These are phyloP conservation scores for Phanerochaete carnosa DNA, from an alignment of 768 basidiomycete species.

Conservation along the genomic window DNA sequence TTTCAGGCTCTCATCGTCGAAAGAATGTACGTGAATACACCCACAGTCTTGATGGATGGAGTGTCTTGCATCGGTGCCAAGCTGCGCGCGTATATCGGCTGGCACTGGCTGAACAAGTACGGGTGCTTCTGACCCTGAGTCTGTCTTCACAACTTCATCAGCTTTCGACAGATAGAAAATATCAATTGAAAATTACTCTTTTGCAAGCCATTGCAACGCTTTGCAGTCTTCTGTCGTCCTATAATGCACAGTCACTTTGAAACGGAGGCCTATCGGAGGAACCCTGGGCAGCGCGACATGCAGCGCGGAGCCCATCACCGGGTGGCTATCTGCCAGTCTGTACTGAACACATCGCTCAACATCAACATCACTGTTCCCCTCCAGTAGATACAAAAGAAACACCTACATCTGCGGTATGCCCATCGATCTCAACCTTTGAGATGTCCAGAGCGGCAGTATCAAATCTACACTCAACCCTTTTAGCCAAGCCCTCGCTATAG, in stretches of 20 bases:
- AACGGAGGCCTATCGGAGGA: slow-evolving; percentile 36
- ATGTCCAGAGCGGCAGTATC: slow-evolving; percentile 76
- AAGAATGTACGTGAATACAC: slow-evolving; percentile 14
- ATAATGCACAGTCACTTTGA: slow-evolving; percentile 58
- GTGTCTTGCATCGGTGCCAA: slow-evolving; percentile 86
- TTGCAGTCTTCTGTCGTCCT: slow-evolving; percentile 69
- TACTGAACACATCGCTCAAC: slow-evolving; percentile 36
- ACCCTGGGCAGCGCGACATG: slow-evolving; percentile 48
- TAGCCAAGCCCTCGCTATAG: background rate
- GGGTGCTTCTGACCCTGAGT: slow-evolving; percentile 84
- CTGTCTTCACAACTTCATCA: slow-evolving; percentile 36
- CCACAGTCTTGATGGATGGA: slow-evolving; percentile 80
- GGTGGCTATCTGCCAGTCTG: slow-evolving; percentile 52
- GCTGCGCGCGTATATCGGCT: slow-evolving; percentile 85
- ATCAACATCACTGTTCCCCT: background rate
- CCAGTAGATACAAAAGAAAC: background rate
- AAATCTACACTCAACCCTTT: slow-evolving; percentile 35
- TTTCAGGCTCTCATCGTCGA: background rate
- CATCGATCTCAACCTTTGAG: slow-evolving; percentile 48
- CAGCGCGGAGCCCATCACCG: slow-evolving; percentile 76
- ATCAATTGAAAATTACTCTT: slow-evolving; percentile 44
- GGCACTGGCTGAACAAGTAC: slow-evolving; percentile 90
- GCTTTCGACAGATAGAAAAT: background rate
- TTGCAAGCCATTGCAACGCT: slow-evolving; percentile 88
- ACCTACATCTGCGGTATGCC: slow-evolving; percentile 29